These are phyloP conservation scores for Oryza meyeriana DNA, from an alignment of 176 grass and related monocot species.

Conservation along the genomic window DNA sequence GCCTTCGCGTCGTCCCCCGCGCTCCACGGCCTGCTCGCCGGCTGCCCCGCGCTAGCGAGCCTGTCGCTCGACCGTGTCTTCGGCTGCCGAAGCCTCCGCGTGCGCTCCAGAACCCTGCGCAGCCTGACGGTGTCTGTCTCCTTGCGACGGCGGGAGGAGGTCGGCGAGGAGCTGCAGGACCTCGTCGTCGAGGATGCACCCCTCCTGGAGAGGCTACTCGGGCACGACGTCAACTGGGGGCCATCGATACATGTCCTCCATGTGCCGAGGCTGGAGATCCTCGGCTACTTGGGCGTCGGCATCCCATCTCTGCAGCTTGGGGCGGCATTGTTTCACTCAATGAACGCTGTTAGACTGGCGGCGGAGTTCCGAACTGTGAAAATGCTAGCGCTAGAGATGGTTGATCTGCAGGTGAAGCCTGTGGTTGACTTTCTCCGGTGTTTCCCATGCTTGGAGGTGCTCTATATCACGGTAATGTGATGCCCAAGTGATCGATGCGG, in stretches of 20 bases:
- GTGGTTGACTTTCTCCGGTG: conserved; percentile 31
- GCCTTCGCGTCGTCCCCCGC: background rate
- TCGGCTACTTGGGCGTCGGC: conserved; percentile 28
- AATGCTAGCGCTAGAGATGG: conserved; percentile 31
- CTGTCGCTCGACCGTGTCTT: conserved; percentile 32
- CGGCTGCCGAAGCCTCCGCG: conserved; percentile 19
- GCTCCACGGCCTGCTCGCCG: conserved; percentile 20
- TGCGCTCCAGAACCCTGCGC: conserved; percentile 18
- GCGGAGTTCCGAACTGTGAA: background rate
- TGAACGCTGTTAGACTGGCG: conserved; percentile 14
- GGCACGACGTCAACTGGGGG: conserved; percentile 38
- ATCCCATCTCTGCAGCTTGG: conserved; percentile 41
- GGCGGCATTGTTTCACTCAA: conserved; percentile 19
- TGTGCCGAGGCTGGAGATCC: conserved; percentile 24
- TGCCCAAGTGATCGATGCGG: background rate
- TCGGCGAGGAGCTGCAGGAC: conserved; percentile 7
- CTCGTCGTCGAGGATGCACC: conserved; percentile 40
- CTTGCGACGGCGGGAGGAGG: background rate
- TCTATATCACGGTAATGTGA: conserved; percentile 38
- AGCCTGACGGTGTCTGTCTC: conserved; percentile 43
- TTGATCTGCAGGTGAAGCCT: conserved; percentile 21
- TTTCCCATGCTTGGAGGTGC: conserved; percentile 31
- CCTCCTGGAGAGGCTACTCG: conserved; percentile 34
- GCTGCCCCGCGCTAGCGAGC: conserved; percentile 22
- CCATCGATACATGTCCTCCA: conserved; percentile 9